Conservation (phyloP, 1,284 basidiomycete genomes). For the Binderoboletus segoi region DNA sequence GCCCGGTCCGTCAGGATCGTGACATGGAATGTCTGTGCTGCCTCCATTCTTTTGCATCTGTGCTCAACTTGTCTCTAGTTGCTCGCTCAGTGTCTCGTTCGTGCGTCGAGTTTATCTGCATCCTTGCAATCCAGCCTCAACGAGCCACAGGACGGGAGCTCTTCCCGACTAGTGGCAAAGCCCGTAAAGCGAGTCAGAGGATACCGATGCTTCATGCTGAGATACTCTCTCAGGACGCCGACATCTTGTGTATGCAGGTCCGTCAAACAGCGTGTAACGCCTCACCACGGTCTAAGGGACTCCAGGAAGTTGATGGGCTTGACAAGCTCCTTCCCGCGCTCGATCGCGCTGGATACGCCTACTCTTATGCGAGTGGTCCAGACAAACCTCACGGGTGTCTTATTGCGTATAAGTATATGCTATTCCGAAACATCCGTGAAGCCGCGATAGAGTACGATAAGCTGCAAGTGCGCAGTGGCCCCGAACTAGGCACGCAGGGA, state of each 20-base stretch:
- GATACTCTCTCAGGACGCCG: conserved; percentile 64
- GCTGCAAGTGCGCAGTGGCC: conserved; percentile 49
- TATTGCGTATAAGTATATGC: conserved; percentile 63
- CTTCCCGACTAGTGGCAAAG: conserved; percentile 78
- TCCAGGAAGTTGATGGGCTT: conserved; percentile 75
- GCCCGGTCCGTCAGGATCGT: conserved; percentile 52
- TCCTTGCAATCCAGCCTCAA: not conserved
- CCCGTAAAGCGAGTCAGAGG: conserved; percentile 72
- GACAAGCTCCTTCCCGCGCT: conserved; percentile 66
- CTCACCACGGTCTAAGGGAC: conserved; percentile 4
- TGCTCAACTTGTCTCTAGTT: conserved; percentile 46
- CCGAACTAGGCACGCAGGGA: conserved; percentile 32
- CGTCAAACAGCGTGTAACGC: conserved; percentile 10
- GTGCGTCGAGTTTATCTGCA: conserved; percentile 48
- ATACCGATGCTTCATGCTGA: conserved; percentile 78
- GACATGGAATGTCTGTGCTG: conserved; percentile 75
- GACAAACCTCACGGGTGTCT: conserved; percentile 84
- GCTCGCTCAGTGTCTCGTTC: conserved; percentile 75
- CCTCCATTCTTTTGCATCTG: conserved; percentile 5
- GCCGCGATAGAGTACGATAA: conserved; percentile 68
- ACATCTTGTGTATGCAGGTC: conserved; percentile 86
- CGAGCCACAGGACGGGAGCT: conserved; percentile 69
- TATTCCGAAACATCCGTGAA: conserved; percentile 51
- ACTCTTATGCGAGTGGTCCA: conserved; percentile 66
- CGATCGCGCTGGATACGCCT: conserved; percentile 58